Evolutionary conservation across 805 yeast species (phyloP).

Genomic region (Candida berthetii): DNA sequence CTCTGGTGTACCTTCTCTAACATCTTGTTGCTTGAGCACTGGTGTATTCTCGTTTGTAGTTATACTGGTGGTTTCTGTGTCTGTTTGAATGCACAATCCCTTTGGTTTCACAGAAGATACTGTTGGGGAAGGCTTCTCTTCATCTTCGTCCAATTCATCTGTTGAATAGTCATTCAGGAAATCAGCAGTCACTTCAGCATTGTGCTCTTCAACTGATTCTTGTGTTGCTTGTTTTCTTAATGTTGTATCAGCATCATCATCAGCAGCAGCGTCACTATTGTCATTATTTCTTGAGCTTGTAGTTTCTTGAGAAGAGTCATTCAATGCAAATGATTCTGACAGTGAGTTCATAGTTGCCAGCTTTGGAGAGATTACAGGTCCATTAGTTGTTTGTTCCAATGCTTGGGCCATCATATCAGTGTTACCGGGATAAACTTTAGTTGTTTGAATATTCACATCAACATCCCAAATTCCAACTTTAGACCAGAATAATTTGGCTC

Average conservation of each 20-base stretch:
- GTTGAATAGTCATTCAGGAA: not conserved
- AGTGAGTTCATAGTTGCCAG: not conserved
- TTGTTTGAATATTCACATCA: slow-evolving; percentile 24
- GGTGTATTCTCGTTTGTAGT: not conserved
- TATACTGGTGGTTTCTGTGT: not conserved
- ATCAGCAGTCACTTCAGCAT: not conserved
- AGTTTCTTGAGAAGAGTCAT: not conserved
- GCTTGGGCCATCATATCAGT: slow-evolving; percentile 6
- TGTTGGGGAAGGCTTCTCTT: not conserved
- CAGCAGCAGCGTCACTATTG: no score
- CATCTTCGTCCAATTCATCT: not conserved
- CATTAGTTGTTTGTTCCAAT: not conserved
- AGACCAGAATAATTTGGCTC: slow-evolving; percentile 78
- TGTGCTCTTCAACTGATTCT: not conserved
- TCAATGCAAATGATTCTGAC: not conserved
- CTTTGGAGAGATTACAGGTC: not conserved
- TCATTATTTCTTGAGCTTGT: not conserved
- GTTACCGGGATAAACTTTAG: slow-evolving; percentile 22
- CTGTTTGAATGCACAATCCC: not conserved
- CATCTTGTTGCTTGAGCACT: not conserved
- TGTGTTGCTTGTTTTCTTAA: not conserved
- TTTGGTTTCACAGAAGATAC: not conserved
- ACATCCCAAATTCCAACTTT: slow-evolving; percentile 75
- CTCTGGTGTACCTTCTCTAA: not conserved
- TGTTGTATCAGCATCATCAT: not conserved